phyloP scores from a whole-genome alignment of 2,329 filamentous ascomycete genomes.

The Exophiala dermatitidis region DNA sequence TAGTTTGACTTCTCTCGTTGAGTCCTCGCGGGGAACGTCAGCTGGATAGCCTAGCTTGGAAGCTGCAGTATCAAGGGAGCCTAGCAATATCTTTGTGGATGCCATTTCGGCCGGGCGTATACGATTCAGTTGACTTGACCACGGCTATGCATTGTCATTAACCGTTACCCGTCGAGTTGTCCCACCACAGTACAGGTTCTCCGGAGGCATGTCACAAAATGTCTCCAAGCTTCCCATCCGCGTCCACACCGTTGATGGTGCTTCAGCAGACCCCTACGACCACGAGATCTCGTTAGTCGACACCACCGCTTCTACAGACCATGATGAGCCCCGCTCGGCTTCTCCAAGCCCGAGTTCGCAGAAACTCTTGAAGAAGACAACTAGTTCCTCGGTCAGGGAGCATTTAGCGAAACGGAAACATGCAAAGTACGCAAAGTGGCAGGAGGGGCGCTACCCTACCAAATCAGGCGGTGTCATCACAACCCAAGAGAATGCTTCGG shows the following conservation, averaged over 20 bases:
- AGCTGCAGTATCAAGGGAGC: no score
- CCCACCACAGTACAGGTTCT: background rate
- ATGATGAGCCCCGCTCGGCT: conserved; percentile 25
- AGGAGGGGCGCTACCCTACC: conserved; percentile 46
- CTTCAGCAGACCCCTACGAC: conserved; percentile 22
- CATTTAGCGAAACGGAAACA: conserved; percentile 40
- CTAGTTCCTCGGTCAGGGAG: conserved; percentile 34
- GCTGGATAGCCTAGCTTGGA: no score
- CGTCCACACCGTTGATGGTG: conserved; percentile 19
- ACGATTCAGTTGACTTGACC: background rate
- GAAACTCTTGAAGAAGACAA: conserved; percentile 30
- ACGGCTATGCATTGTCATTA: conserved; percentile 1
- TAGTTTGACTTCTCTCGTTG: no score
- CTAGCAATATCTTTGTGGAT: no score
- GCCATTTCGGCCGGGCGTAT: no score
- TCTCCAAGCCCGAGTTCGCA: conserved; percentile 22
- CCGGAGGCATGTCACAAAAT: conserved; percentile 21
- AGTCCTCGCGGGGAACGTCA: no score
- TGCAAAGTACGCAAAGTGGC: conserved; percentile 45
- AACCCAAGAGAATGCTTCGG: conserved; percentile 1
- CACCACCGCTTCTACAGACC: conserved; percentile 32
- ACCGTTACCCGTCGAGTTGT: background rate
- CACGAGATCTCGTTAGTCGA: conserved; percentile 34
- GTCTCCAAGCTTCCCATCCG: conserved; percentile 15
- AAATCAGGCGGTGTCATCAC: conserved; percentile 5